Base-by-base conservation (phyloP, 495 filamentous ascomycete species). In the Margaritispora aquatica region DNA sequence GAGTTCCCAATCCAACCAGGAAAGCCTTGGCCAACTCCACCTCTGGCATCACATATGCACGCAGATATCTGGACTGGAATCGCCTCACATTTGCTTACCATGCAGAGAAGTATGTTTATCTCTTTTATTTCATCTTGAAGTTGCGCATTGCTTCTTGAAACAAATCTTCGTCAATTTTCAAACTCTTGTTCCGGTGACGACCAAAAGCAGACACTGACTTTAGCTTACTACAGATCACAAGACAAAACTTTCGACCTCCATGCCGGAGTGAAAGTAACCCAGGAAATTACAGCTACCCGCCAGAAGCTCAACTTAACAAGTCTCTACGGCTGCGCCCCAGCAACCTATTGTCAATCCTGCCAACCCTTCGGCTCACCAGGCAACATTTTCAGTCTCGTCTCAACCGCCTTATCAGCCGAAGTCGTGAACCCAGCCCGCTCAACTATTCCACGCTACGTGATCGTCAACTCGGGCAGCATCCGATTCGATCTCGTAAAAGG, bases 21-120 rank as follows among this genome's bases (percentile, higher is more conserved):
- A 72, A 67, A 41, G 75, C 76, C 10, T 69, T 57, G 13, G 59
- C 60, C 38, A 58, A 53, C 9, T 68, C 70, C 13, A 70, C 62
- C 22, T 62, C 71, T 34, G 65, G 69, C 20, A 63, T 71, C 52
- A 73, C 71, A 26, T 92, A 86, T 66, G 78, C 80, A 31, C 83
- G 90, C 26, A 79, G 83, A 55, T 96, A 96, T 70, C 85, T 96
- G 55, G 90, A 96, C 71, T 91, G 89, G 73, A 96, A 96, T 63
- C 79, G 92, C 22, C 83, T 74, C 58, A 92, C 89, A 2, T 87
- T 89, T 57, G 75, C 85, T 57, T 84, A 89, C 57, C 90, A 96
- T 65, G 84, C 87, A 15, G 73, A 71, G 11, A 67, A 67, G 23
- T 83, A n/a, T n/a, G n/a, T n/a, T n/a, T n/a, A n/a, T n/a, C n/a